These are phyloP conservation scores for Ulmus americana DNA, from an alignment of 331 rosid genomes.

Conservation along the genomic window DNA sequence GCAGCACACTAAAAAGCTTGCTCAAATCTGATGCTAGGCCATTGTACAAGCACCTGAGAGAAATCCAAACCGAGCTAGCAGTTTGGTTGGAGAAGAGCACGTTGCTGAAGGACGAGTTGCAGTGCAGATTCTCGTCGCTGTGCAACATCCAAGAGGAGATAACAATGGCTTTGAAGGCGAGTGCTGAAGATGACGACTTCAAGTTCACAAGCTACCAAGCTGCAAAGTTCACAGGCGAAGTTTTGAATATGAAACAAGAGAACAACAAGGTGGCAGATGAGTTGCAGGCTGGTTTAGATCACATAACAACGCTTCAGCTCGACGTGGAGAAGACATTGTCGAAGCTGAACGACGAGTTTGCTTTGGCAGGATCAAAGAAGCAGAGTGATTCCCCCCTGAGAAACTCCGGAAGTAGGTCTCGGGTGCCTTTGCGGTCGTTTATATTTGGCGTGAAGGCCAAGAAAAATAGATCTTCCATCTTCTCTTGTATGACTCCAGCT, in stretches of 20 bases:
- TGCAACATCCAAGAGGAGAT: conserved; percentile 77
- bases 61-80: conserved; percentile 60
- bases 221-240: conserved; percentile 96
- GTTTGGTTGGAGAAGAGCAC: conserved; percentile 59
- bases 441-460: conserved; percentile 72
- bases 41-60: conserved; percentile 75
- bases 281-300: conserved; percentile 72
- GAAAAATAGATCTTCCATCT: conserved; percentile 74
- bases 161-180: conserved; percentile 58
- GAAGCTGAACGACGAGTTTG: conserved; percentile 63
- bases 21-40: conserved; percentile 77
- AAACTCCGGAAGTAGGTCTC: conserved; percentile 39
- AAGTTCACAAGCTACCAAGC: conserved; percentile 88
- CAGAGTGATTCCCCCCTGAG: conserved; percentile 31
- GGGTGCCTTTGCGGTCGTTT: conserved; percentile 75
- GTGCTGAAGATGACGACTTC: conserved; percentile 89
- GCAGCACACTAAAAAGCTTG: conserved; percentile 24
- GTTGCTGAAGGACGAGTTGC: conserved; percentile 58
- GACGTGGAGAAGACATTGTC: conserved; percentile 55
- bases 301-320: conserved; percentile 43
- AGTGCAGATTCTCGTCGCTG: conserved; percentile 61
- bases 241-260: conserved; percentile 94
- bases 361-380: conserved; percentile 51
- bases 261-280: conserved; percentile 81
- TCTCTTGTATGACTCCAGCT: conserved; percentile 64